A percentile compares a stretch with the other conserved stretches of the same genome.
Evolutionary conservation across 2,329 filamentous ascomycete genomes (phyloP).

Genomic region (Exophiala viscosa): DNA sequence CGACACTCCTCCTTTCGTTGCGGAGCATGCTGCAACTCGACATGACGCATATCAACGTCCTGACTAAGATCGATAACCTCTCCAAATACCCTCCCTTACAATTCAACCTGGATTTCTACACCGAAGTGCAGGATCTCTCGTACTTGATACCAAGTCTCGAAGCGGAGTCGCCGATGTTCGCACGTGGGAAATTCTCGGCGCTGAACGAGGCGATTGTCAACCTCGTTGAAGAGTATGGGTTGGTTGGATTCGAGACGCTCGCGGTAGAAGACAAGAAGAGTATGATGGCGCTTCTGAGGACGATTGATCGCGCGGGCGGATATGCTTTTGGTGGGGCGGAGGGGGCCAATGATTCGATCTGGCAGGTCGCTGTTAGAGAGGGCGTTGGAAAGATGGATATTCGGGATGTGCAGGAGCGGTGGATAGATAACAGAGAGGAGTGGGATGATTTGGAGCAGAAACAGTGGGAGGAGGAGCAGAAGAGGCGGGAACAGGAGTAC

Average conservation of each 20-base stretch:
- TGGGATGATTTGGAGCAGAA: slow-evolving; percentile 76
- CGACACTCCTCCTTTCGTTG: slow-evolving; percentile 85
- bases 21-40: slow-evolving; percentile 98
- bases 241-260: slow-evolving; percentile 88
- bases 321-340: slow-evolving; percentile 90
- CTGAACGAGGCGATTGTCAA: slow-evolving; percentile 84
- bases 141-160: slow-evolving; percentile 79
- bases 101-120: slow-evolving; percentile 96
- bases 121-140: slow-evolving; percentile 87
- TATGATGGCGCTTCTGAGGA: slow-evolving; percentile 86
- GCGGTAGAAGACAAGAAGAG: slow-evolving; percentile 95
- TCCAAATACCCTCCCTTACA: slow-evolving; percentile 77
- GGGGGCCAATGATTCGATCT: slow-evolving; percentile 92
- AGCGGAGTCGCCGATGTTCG: slow-evolving; percentile 66
- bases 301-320: slow-evolving; percentile 86
- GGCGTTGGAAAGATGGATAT: slow-evolving; percentile 69
- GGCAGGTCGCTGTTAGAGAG: slow-evolving; percentile 88
- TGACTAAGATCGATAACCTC: slow-evolving; percentile 97
- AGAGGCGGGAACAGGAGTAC: slow-evolving; percentile 41
- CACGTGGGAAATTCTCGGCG: slow-evolving; percentile 64
- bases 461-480: slow-evolving; percentile 68
- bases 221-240: slow-evolving; percentile 81
- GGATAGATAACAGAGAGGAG: slow-evolving; percentile 85
- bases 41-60: slow-evolving; percentile 88
- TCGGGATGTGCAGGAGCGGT: slow-evolving; percentile 88